Percentiles rank a stretch among this genome's conserved stretches.
These are phyloP conservation scores for Hebeloma cylindrosporum DNA, from an alignment of 768 basidiomycete species.

Conservation along the genomic window DNA sequence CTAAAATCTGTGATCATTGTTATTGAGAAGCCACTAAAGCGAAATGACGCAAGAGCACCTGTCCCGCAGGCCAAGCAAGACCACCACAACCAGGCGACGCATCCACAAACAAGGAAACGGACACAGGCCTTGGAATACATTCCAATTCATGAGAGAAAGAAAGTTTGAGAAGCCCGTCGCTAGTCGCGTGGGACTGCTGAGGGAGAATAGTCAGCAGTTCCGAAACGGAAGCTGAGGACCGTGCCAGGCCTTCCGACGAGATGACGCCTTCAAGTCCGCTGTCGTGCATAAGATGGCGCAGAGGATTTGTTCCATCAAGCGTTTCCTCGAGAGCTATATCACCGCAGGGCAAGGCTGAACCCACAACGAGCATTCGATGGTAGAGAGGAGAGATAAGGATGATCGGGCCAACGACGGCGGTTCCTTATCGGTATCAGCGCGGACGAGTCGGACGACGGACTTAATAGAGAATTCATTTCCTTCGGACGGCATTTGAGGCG, in stretches of 20 bases:
- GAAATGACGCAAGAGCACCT: conserved; percentile 48
- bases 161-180: conserved; percentile 47
- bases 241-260: conserved; percentile 24
- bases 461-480: too few relatives aligned
- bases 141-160: conserved; percentile 33
- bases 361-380: conserved; percentile 17
- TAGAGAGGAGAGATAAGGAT: conserved; percentile 8
- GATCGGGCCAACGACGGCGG: not conserved
- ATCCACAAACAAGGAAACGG: conserved; percentile 63
- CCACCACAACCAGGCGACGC: conserved; percentile 90
- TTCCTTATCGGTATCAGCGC: conserved; percentile 1
- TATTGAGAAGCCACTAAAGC: conserved; percentile 2
- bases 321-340: conserved; percentile 51
- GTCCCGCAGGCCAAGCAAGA: conserved; percentile 89
- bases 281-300: conserved; percentile 56
- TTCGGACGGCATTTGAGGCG: too few relatives aligned
- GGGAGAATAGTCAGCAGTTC: conserved; percentile 46
- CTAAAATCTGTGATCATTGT: conserved; percentile 58
- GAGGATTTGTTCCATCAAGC: conserved; percentile 56
- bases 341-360: conserved; percentile 14
- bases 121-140: conserved; percentile 29
- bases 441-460: too few relatives aligned
- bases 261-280: conserved; percentile 32
- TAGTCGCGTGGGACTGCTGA: conserved; percentile 50
- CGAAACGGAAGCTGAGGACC: conserved; percentile 26